Conservation (phyloP, 768 basidiomycete genomes). For the Asterophora lycoperdoides region DNA sequence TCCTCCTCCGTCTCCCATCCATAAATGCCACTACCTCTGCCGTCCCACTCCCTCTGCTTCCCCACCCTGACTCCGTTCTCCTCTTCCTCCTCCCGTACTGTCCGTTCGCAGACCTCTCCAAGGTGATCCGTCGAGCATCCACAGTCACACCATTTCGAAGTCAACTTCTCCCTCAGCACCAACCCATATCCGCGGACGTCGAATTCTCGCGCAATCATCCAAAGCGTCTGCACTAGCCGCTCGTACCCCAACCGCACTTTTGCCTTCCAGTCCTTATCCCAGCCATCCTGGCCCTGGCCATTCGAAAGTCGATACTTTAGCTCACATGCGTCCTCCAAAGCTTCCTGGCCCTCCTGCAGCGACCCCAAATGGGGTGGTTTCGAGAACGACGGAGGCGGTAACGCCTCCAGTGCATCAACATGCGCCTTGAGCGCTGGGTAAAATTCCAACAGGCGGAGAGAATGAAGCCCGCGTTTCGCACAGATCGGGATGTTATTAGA, state of each 20-base stretch:
- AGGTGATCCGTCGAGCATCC: slow-evolving; percentile 78
- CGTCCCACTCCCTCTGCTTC: slow-evolving; percentile 76
- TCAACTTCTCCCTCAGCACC: slow-evolving; percentile 67
- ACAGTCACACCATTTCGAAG: slow-evolving; percentile 76
- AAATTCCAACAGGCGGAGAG: slow-evolving; percentile 58
- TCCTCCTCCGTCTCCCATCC: slow-evolving; percentile 76
- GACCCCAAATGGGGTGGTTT: slow-evolving; percentile 66
- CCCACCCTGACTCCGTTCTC: slow-evolving; percentile 54
- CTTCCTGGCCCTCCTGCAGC: slow-evolving; percentile 52
- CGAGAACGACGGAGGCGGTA: slow-evolving; percentile 51
- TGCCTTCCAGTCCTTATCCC: slow-evolving; percentile 53
- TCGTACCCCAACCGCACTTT: slow-evolving; percentile 66
- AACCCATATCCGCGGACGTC: slow-evolving; percentile 69
- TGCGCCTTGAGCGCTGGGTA: slow-evolving; percentile 57
- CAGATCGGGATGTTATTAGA: slow-evolving; percentile 69
- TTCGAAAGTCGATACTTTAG: slow-evolving; percentile 44
- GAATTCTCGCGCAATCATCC: slow-evolving; percentile 68
- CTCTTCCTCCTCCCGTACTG: slow-evolving; percentile 66
- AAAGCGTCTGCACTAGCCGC: slow-evolving; percentile 56
- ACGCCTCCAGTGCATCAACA: slow-evolving; percentile 55
- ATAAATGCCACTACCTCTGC: slow-evolving; percentile 63
- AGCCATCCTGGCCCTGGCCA: slow-evolving; percentile 33
- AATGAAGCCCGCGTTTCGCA: slow-evolving; percentile 60
- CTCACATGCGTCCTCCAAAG: slow-evolving; percentile 63
- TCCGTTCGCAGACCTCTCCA: slow-evolving; percentile 71